These are phyloP conservation scores for Papiliotrema terrestris DNA, from an alignment of 1,284 basidiomycete species.

Conservation along the genomic window DNA sequence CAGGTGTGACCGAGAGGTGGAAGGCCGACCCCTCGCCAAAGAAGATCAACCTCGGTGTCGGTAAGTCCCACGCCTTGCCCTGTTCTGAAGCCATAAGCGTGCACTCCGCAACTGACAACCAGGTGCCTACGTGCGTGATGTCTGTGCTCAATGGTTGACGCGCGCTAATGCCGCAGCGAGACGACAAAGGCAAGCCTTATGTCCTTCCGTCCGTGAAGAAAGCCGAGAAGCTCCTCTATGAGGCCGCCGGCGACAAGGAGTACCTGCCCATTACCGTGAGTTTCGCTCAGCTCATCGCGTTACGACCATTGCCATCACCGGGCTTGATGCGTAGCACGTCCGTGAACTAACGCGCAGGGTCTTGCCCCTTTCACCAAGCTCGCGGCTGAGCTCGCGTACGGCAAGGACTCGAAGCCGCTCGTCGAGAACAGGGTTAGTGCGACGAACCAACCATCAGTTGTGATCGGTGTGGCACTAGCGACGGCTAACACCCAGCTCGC, in stretches of 20 bases:
- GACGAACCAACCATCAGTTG: background rate
- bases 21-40: slow-evolving; percentile 85
- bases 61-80: slow-evolving; percentile 54
- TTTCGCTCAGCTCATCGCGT: background rate
- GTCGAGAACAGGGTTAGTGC: slow-evolving; percentile 69
- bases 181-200: slow-evolving; percentile 92
- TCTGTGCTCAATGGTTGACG: background rate
- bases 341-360: slow-evolving; percentile 44
- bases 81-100: background rate
- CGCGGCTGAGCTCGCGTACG: slow-evolving; percentile 89
- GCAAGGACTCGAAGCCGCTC: slow-evolving; percentile 71
- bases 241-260: slow-evolving; percentile 84
- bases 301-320: too few relatives aligned
- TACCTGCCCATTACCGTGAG: slow-evolving; percentile 85
- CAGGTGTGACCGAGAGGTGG: slow-evolving; percentile 47
- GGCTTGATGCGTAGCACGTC: background rate
- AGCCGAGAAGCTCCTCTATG: slow-evolving; percentile 59
- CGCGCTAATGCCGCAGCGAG: slow-evolving; percentile 61
- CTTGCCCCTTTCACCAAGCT: slow-evolving; percentile 82
- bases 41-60: slow-evolving; percentile 97
- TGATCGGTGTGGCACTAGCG: too few relatives aligned
- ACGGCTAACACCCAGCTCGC: slow-evolving; percentile 61
- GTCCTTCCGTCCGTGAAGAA: slow-evolving; percentile 86
- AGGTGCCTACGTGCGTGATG: slow-evolving; percentile 42
- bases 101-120: background rate